Conservation (phyloP, 805 yeast genomes). For the Lachancea quebecensis region DNA sequence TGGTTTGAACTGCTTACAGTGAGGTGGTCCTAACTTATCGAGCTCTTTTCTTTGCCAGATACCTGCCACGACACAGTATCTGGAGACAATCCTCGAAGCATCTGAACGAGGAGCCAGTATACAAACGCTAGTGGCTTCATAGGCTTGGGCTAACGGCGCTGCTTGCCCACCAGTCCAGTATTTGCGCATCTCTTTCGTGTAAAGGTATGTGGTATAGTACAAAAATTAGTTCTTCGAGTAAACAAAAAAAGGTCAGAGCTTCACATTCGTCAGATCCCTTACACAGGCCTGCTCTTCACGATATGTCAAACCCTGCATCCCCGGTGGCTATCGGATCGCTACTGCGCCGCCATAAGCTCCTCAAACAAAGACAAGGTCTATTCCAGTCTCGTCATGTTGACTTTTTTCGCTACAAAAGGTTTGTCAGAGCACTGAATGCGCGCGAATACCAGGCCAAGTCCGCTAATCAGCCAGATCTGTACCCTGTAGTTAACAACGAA, state of each 20-base stretch:
- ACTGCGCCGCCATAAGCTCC: slow-evolving; percentile 53
- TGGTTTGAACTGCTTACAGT: no score
- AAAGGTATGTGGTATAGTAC: no score
- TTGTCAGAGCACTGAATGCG: slow-evolving; percentile 66
- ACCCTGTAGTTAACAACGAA: slow-evolving; percentile 45
- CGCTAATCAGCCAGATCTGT: slow-evolving; percentile 38
- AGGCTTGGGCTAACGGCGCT: no score
- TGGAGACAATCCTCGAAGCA: no score
- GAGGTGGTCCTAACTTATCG: no score
- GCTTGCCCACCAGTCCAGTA: no score
- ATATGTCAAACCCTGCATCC: slow-evolving; percentile 37
- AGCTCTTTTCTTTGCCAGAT: no score
- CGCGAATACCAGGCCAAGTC: slow-evolving; percentile 58
- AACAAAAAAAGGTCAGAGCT: background rate
- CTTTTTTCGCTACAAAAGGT: slow-evolving; percentile 83
- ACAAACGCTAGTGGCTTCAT: no score
- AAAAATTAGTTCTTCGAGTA: no score
- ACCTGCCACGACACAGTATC: no score
- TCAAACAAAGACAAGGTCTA: slow-evolving; percentile 81
- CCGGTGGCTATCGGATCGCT: slow-evolving; percentile 66
- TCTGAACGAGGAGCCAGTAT: no score
- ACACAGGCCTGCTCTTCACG: background rate
- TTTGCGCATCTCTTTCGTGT: no score
- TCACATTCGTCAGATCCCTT: background rate
- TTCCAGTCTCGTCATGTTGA: slow-evolving; percentile 64